Evolutionary conservation across 1,139 yeast species (phyloP), one percentile per base, ranked within the genome.

Genomic region (Blastobotrys petasosporus): DNA sequence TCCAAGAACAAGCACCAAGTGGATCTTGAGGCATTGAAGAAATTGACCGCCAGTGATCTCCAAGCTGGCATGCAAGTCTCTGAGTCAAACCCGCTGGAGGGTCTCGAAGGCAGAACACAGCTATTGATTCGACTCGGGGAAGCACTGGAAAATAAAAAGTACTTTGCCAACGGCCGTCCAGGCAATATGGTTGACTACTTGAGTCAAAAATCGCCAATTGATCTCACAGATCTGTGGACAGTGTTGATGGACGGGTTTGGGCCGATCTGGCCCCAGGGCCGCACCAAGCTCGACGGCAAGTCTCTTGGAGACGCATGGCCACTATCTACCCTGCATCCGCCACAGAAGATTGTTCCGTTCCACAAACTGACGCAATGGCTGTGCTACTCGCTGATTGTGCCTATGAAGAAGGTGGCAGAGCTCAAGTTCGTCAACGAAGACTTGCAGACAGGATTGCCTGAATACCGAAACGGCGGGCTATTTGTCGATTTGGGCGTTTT

Each of bases 331-430:
- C 51, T 68, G 44, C 4, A 8, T 20, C 58, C 63, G 1, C 53
- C 50, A 16, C 52, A 52, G 12, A 51, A 54, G 20, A 71, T 78
- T 40, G 75, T 75, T 10, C 77, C 83, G 2, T 79, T 79, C 61
- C 83, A 79, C 54, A 79, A 79, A 51, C 66, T 79, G 39, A 76
- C 82, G 0, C 83, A 79, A 58, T 79, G 83, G 83, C 64, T 79
- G 12, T 73, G 80, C 32, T 79, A 79, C 57, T 78, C 83, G 1
- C 60, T 79, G 42, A 59, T 78, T 16, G 70, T 72, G 8, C 82
- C 82, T 3, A 63, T 79, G 45, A 68, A 67, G 45, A 61, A 65
- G 25, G 74, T 65, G 53, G 50, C 56, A 4, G 71, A 71, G 2
- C 66, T 76, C 39, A 60, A 63, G 33, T 73, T 79, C 53, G 58